Percentiles rank a stretch among this genome's conserved stretches.
These are phyloP conservation scores for Pseudogymnoascus sp. DNA, from an alignment of 2,329 filamentous ascomycete genomes.

Conservation along the genomic window DNA sequence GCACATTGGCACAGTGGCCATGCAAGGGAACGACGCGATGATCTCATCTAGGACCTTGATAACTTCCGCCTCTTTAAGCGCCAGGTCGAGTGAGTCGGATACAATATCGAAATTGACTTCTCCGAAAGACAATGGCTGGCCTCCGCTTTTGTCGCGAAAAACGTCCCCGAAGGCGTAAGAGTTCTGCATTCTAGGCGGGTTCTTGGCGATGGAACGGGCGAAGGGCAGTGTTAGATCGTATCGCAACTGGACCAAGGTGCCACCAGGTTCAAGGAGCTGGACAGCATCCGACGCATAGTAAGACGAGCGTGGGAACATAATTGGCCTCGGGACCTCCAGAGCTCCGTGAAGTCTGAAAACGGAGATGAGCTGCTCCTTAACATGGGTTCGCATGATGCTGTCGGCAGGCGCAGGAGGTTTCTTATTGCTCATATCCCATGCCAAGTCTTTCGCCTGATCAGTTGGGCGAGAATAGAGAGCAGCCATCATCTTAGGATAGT, in stretches of 20 bases:
- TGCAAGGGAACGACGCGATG: slow-evolving; percentile 68
- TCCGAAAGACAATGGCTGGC: slow-evolving; percentile 73
- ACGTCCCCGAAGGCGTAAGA: slow-evolving; percentile 84
- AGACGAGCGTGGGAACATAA: slow-evolving; percentile 73
- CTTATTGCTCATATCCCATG: slow-evolving; percentile 61
- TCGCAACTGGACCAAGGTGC: slow-evolving; percentile 86
- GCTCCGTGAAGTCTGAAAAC: slow-evolving; percentile 89
- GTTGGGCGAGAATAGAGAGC: slow-evolving; percentile 67
- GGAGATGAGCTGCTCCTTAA: slow-evolving; percentile 65
- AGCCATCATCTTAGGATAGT: slow-evolving; percentile 84
- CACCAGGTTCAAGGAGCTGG: slow-evolving; percentile 72
- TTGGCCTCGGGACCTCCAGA: slow-evolving; percentile 67
- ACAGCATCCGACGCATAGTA: slow-evolving; percentile 72
- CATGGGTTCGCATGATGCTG: slow-evolving; percentile 62
- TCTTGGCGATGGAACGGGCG: slow-evolving; percentile 73
- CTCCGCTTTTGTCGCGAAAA: slow-evolving; percentile 73
- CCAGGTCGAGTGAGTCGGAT: slow-evolving; percentile 75
- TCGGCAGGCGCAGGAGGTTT: slow-evolving; percentile 35
- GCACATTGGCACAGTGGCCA: slow-evolving; percentile 67
- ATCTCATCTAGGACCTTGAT: slow-evolving; percentile 94
- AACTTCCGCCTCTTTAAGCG: slow-evolving; percentile 86
- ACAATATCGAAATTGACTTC: slow-evolving; percentile 97
- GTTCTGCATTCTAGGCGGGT: slow-evolving; percentile 60
- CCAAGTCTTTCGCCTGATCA: slow-evolving; percentile 72
- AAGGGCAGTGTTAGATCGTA: slow-evolving; percentile 88